Evolutionary conservation across 306 rosid genomes (phyloP), one percentile per base, ranked within the genome.

Genomic region (Lithocarpus polystachyus): DNA sequence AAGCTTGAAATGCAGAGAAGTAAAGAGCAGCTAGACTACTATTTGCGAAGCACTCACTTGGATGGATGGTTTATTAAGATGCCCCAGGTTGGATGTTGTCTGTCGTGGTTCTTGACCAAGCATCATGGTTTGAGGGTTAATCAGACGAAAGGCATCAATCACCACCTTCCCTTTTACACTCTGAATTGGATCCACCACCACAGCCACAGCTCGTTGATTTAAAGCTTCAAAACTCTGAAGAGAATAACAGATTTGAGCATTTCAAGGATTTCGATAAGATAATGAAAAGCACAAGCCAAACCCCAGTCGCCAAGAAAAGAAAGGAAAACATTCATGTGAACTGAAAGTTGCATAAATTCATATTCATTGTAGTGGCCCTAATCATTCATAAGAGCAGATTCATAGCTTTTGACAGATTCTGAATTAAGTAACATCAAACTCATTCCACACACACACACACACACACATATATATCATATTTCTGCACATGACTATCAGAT

Each of bases 141-240:
- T 92, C 55, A 95, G 85, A 74, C 97, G 97, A 80, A 95, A 95
- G 28, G 99, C 99, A 75, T 95, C 99, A 55, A 95, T 95, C 75
- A 91, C 97, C 83, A 95, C 97, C 86, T 92, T 94, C 59, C 99
- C 99, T 84, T 94, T 92, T 68, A 94, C 99, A 77, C 97, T 91
- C 79, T 92, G 99, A 79, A 95, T 90, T 19, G 99, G 99, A 85
- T 95, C 99, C 72, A 95, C 97, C 80, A 92, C 99, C 67, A 95
- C 99, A 26, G 96, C 99, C 65, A 94, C 98, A 82, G 93, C 99
- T 33, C 99, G 91, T 80, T 89, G 99, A 84, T 92, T 94, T 61
- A 94, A 86, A 60, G 99, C 99, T 92, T 94, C 97, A 79, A 94
- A 94, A 80, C 97, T 92, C 99, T 92, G 74, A 59, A 92, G n/a